A percentile compares a stretch with the other conserved stretches of the same genome.
Conservation (phyloP, 768 basidiomycete species). For the Suillus hirtellus region DNA sequence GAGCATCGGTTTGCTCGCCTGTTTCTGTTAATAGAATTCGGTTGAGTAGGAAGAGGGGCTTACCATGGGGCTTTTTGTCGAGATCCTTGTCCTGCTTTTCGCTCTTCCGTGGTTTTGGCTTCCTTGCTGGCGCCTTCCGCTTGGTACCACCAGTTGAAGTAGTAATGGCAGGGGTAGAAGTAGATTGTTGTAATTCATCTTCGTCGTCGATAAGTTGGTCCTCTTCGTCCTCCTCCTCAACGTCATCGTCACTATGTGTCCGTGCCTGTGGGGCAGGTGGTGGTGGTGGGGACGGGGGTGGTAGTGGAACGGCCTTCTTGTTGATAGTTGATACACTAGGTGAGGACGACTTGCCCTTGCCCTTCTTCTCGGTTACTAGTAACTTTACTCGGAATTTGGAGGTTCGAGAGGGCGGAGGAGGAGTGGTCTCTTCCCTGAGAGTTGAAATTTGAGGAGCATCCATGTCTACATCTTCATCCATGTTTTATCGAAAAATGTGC, state of each 20-base stretch:
- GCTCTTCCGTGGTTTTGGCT: conserved; percentile 54
- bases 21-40: conserved; percentile 27
- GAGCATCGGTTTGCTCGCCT: conserved; percentile 23
- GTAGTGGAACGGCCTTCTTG: conserved; percentile 22
- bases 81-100: conserved; percentile 44
- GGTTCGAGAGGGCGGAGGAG: conserved; percentile 56
- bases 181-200: conserved; percentile 33
- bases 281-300: not conserved
- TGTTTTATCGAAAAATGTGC: conserved; percentile 13
- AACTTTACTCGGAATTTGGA: conserved; percentile 52
- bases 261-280: conserved; percentile 24
- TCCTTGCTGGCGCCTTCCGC: conserved; percentile 48
- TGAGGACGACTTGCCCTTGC: conserved; percentile 35
- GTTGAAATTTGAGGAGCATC: conserved; percentile 84
- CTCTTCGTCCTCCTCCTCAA: conserved; percentile 68
- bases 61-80: conserved; percentile 48
- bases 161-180: conserved; percentile 28
- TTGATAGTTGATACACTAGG: conserved; percentile 24
- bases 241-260: conserved; percentile 45
- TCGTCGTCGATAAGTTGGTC: conserved; percentile 83
- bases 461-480: conserved; percentile 58
- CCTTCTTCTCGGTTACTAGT: conserved; percentile 46
- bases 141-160: conserved; percentile 43
- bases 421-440: conserved; percentile 69
- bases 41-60: conserved; percentile 22